phyloP scores from a whole-genome alignment of 345 rosid species.

The Syzygium aromaticum region DNA sequence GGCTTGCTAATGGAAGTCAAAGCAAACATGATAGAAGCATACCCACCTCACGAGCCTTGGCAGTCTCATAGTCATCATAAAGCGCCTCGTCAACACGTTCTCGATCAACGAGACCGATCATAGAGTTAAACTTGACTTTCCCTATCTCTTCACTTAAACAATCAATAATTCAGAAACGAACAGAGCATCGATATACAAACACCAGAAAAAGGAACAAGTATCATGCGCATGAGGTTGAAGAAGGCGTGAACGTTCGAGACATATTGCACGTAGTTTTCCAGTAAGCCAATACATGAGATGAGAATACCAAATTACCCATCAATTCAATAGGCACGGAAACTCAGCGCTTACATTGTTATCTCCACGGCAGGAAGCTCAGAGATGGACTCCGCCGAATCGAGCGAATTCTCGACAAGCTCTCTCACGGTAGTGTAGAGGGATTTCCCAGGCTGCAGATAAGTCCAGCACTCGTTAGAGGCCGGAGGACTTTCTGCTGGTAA shows the following conservation, averaged over 20 bases:
- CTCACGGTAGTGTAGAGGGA: constrained; percentile 83
- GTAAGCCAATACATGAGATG: neutral
- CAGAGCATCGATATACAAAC: neutral
- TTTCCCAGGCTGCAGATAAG: constrained; percentile 69
- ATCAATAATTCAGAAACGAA: neutral
- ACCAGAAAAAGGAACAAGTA: neutral
- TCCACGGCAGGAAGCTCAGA: constrained; percentile 87
- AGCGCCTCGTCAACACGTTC: constrained; percentile 77
- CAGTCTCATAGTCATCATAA: constrained; percentile 89
- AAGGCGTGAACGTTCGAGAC: rapidly evolving
- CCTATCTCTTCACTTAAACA: constrained; percentile 75
- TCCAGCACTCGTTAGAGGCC: neutral
- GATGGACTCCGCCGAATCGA: constrained; percentile 90
- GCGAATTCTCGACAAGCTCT: constrained; percentile 90
- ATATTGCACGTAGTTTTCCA: neutral
- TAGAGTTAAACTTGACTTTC: constrained; percentile 77
- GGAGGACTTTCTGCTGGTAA: neutral
- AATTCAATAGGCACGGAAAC: neutral
- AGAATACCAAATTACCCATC: neutral
- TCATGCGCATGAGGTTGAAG: neutral
- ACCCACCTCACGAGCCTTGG: constrained; percentile 83
- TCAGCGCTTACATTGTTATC: constrained; percentile 57
- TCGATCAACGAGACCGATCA: constrained; percentile 89
- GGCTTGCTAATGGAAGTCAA: too few species aligned
- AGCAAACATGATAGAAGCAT: neutral